Conservation (phyloP, 2,329 filamentous ascomycete species). For the Colletotrichum musicola region DNA sequence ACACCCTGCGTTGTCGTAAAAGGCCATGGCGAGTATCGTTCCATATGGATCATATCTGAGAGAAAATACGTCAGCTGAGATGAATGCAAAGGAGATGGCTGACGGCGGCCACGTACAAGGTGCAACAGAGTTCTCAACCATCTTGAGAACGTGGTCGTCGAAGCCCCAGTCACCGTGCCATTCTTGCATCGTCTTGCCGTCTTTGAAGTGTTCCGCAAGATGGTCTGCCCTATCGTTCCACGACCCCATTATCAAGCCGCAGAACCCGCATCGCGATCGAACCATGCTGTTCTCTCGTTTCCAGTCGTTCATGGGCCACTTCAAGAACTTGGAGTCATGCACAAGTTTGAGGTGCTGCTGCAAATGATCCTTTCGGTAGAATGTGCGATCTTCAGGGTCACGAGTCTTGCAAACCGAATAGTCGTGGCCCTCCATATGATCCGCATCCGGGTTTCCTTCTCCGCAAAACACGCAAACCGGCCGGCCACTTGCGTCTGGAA, state of each 20-base stretch:
- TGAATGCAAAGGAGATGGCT: neutral
- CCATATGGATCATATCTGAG: constrained; percentile 53
- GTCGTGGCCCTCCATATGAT: constrained; percentile 54
- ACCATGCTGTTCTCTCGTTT: constrained; percentile 34
- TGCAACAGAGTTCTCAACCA: constrained; percentile 55
- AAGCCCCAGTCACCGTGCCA: constrained; percentile 58
- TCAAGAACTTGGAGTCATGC: constrained; percentile 26
- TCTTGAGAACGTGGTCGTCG: constrained; percentile 49
- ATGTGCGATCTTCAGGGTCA: constrained; percentile 55
- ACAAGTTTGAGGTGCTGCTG: constrained; percentile 52
- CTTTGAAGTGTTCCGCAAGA: constrained; percentile 55
- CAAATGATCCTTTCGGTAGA: constrained; percentile 59
- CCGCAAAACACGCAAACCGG: constrained; percentile 56
- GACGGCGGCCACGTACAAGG: constrained; percentile 44
- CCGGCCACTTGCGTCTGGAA: constrained; percentile 50
- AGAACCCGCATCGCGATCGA: constrained; percentile 53
- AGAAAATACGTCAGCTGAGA: too few species aligned
- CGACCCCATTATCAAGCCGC: constrained; percentile 48
- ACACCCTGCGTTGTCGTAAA: constrained; percentile 43
- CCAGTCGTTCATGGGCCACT: constrained; percentile 33
- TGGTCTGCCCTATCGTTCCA: constrained; percentile 53
- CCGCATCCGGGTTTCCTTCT: constrained; percentile 44
- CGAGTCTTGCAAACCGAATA: constrained; percentile 63
- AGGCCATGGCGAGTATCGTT: constrained; percentile 50
- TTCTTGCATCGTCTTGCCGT: constrained; percentile 53